Evolutionary conservation across 352 stramenopile genomes (phyloP), one percentile per base, ranked within the genome.

Genomic region (Stramenopiles sp.): DNA sequence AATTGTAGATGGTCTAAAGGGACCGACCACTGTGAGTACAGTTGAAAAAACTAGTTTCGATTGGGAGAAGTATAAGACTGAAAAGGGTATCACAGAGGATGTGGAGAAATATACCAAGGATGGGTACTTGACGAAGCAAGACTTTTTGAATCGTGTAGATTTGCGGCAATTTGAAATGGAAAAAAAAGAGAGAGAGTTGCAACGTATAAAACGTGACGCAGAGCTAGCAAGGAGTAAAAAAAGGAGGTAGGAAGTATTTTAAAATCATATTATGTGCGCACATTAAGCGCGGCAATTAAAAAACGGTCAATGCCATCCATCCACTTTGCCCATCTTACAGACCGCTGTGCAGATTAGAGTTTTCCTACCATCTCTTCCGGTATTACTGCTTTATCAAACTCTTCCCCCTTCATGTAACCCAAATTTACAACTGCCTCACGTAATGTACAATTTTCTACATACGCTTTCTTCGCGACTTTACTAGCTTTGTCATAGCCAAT

Each of bases 401-500:
- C 88, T 44, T 97, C 94, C 30, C 86, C 89, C 30, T 92, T 97
- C 55, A 98, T 85, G 84, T 95, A 92, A 32, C 92, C 93, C 80
- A 95, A 90, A 25, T 87, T 87, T 30, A 98, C 83, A 33, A 92
- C 92, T 7, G 91, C 90, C 85, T 98, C 92, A 67, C 93, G 95
- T 76, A 98, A 87, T 0, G 93, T 98, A 33, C 87, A 89, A 84
- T 92, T 91, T 27, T 95, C 90, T 85, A 97, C 92, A 86, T 98
- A 94, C 4, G 95, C 95, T 81, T 91, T 96, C 88, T 98, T 98
- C 81, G 95, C 95, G 84, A 97, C 95, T 84, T 95, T 94, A 80
- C 91, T 93, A 0, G 94, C 93, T 81, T 98, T 98, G 83, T 98
- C 94, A 86, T 98, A 98, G 7, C 95, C 95, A 87, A 98, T 98